Evolutionary conservation across 352 stramenopile species (phyloP), one percentile per base, ranked within the genome.

Genomic region (Globisporangium cystogenes): DNA sequence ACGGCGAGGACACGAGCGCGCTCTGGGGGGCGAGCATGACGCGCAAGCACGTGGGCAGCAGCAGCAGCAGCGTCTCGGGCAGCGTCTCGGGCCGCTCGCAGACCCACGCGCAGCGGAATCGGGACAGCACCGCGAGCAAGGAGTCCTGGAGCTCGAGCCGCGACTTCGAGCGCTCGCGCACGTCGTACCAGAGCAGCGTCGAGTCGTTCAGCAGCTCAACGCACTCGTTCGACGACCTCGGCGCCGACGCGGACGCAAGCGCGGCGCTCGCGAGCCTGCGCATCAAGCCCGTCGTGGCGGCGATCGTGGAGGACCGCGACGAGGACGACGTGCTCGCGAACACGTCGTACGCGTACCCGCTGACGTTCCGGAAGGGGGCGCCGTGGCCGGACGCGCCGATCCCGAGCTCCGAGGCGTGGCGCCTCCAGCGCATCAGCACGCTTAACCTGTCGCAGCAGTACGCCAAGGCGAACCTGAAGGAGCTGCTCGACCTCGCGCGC

Each of bases 361-460:
- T 94, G 37, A 71, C 68, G 47, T 94, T 86, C 59, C 53, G 59
- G 15, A 90, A 87, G 57, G 80, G 82, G 42, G 87, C 87, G 58
- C 54, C 73, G 26, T 94, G 83, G 83, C 81, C 81, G 0, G 81
- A 94, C 57, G 74, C 79, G 6, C 81, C 83, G 1, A 60, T 83
- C 40, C 84, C 81, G 12, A 7, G 37, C 14, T 76, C 61, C 20
- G 81, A 94, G 37, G 54, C 62, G 8, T 67, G 75, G 59, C 81
- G 83, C 1, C 43, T 93, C 7, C 51, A 77, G 45, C 59, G 69
- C 43, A 87, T 89, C 62, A 64, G 81, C 48, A 64, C 67, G 21
- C 65, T 93, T 48, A 87, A 90, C 55, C 68, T 93, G 27, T 87
- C 82, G 36, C 74, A 89, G 53, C 71, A 87, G 39, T 90, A 87